These are phyloP conservation scores for Trichoderma aggressivum DNA, from an alignment of 2,329 filamentous ascomycete genomes.

Conservation along the genomic window DNA sequence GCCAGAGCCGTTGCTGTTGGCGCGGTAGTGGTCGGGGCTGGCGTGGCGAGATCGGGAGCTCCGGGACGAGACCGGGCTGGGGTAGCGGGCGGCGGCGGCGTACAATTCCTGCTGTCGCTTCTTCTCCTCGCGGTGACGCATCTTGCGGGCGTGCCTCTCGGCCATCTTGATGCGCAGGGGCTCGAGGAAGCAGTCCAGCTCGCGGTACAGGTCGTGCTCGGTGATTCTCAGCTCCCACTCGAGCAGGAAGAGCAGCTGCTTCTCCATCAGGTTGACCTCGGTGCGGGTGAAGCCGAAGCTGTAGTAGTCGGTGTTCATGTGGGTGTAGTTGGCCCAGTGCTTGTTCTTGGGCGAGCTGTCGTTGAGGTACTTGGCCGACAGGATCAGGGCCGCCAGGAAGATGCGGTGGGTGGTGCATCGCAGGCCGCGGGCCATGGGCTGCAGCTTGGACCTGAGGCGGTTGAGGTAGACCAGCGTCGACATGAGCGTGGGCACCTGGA, in stretches of 20 bases:
- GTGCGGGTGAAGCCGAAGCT: constrained; percentile 89
- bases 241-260: constrained; percentile 90
- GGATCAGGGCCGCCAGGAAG: constrained; percentile 83
- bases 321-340: constrained; percentile 95
- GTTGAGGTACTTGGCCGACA: constrained; percentile 94
- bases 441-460: constrained; percentile 77
- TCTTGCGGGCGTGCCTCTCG: constrained; percentile 48
- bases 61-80: constrained; percentile 45
- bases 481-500: constrained; percentile 97
- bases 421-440: constrained; percentile 92
- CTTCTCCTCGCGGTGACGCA: constrained; percentile 48
- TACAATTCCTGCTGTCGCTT: constrained; percentile 38
- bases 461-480: constrained; percentile 90
- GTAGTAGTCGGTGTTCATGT: constrained; percentile 61
- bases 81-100: constrained; percentile 38
- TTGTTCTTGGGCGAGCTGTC: constrained; percentile 99
- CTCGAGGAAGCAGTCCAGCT: constrained; percentile 83
- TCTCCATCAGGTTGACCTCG: constrained; percentile 99
- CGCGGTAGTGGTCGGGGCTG: constrained; percentile 40
- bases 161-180: constrained; percentile 68
- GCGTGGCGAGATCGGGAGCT: constrained; percentile 41
- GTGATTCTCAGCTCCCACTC: constrained; percentile 91
- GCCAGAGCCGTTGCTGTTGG: constrained; percentile 37
- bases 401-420: constrained; percentile 96
- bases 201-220: constrained; percentile 78